A percentile compares a stretch with the other conserved stretches of the same genome.
phyloP scores from a whole-genome alignment of 257 asterid species.

The Eustoma russellianum region DNA sequence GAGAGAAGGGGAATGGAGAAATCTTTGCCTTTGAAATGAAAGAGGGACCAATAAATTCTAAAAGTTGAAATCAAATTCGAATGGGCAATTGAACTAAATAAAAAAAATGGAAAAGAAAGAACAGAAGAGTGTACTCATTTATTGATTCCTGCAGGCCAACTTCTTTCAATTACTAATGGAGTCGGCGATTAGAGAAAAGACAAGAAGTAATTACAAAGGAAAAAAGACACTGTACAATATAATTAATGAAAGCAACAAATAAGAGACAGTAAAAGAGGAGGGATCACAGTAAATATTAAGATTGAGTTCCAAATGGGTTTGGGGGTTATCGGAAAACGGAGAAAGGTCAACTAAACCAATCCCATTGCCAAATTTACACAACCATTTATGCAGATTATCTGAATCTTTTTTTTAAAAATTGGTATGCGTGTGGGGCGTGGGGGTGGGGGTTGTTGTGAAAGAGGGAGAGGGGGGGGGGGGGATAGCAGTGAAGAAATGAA shows the following conservation, averaged over 20 bases:
- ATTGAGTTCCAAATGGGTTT: conserved; percentile 32
- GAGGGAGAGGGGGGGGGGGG: too few species aligned
- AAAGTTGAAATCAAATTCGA: conserved; percentile 1
- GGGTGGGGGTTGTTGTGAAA: too few species aligned
- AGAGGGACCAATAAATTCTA: neutral
- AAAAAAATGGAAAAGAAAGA: neutral
- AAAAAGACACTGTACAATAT: conserved; percentile 7
- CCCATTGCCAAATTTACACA: too few species aligned
- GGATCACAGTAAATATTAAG: conserved; percentile 29
- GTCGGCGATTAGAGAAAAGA: conserved; percentile 15
- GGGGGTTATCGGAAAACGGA: conserved; percentile 20
- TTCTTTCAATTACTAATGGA: conserved; percentile 1
- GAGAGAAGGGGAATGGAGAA: neutral
- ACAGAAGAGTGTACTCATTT: conserved; percentile 1
- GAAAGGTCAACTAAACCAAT: conserved; percentile 21
- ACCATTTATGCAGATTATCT: too few species aligned
- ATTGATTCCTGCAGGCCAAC: conserved; percentile 20
- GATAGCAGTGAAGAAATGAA: conserved; percentile 15
- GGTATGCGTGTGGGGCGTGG: too few species aligned
- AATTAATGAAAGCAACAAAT: conserved; percentile 13
- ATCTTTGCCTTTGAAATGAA: neutral
- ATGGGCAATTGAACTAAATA: neutral
- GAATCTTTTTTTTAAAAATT: too few species aligned
- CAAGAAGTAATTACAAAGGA: conserved; percentile 8
- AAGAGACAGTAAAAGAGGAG: conserved; percentile 3